Evolutionary conservation across 2,329 filamentous ascomycete species (phyloP).

Genomic region (Fusarium sp.): DNA sequence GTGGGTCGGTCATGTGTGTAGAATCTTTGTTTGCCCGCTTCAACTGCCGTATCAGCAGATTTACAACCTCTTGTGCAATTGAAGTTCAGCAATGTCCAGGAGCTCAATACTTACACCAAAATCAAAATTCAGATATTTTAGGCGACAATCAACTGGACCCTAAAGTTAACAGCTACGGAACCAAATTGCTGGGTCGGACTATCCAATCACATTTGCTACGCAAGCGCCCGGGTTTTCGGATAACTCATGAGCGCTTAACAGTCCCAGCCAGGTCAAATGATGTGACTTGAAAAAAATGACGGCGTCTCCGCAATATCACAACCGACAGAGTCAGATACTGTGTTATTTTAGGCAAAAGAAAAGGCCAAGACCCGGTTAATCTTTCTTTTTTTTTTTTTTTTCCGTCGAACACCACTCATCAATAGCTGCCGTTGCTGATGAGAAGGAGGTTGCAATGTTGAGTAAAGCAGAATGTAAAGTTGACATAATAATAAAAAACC

Average conservation of each 20-base stretch:
- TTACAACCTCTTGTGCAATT: too few relatives aligned
- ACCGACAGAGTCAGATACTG: not conserved
- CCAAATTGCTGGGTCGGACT: not conserved
- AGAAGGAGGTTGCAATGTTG: too few relatives aligned
- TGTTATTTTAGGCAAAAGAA: not conserved
- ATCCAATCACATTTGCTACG: not conserved
- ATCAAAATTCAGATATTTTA: too few relatives aligned
- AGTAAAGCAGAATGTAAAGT: not conserved
- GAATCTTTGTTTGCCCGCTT: not conserved
- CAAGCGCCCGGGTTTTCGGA: not conserved
- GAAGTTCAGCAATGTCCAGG: rapidly evolving
- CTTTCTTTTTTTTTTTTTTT: too few relatives aligned
- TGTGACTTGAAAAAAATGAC: not conserved
- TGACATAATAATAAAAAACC: rapidly evolving
- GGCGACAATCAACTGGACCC: too few relatives aligned
- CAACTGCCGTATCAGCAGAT: not conserved
- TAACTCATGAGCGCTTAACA: not conserved
- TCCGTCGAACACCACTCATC: not conserved
- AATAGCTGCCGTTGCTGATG: too few relatives aligned
- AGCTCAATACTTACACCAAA: too few relatives aligned
- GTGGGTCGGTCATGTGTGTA: not conserved
- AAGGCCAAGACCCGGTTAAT: too few relatives aligned
- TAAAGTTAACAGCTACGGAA: rapidly evolving
- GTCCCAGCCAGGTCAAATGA: too few relatives aligned
- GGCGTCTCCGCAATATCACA: not conserved